These are phyloP conservation scores for Chondrus crispus DNA, from an alignment of 23 red algal genomes.

Conservation along the genomic window DNA sequence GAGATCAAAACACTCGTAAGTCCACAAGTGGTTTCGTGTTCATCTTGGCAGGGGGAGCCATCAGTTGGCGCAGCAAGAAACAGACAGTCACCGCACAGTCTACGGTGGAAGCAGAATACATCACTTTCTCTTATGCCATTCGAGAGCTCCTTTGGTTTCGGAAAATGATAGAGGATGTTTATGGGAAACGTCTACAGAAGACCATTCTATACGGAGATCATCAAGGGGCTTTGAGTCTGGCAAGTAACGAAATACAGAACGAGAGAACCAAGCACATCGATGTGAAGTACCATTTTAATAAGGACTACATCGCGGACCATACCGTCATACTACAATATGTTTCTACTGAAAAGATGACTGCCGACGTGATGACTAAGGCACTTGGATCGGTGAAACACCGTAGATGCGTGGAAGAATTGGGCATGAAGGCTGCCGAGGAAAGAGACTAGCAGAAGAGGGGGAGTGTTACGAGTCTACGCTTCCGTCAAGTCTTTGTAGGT, in stretches of 20 bases:
- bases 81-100: no score
- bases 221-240: neutral
- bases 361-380: constrained; percentile 38
- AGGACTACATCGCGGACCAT: neutral
- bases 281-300: constrained; percentile 1
- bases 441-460: no score
- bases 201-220: neutral
- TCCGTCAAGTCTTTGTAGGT: no score
- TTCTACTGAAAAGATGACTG: constrained; percentile 3
- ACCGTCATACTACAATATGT: neutral
- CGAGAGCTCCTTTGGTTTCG: constrained; percentile 20
- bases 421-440: no score
- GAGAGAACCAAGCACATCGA: constrained; percentile 28
- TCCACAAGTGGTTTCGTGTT: neutral
- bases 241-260: neutral
- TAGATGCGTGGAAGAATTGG: no score
- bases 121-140: constrained; percentile 5
- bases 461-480: no score
- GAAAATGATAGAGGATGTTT: neutral
- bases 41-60: neutral
- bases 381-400: neutral
- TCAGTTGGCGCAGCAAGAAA: no score
- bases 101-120: constrained; percentile 26
- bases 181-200: no score
- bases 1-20: neutral